A percentile compares a stretch with the other conserved stretches of the same genome.
Conservation (phyloP, 345 rosid genomes). For the Eucalyptus caleyi region DNA sequence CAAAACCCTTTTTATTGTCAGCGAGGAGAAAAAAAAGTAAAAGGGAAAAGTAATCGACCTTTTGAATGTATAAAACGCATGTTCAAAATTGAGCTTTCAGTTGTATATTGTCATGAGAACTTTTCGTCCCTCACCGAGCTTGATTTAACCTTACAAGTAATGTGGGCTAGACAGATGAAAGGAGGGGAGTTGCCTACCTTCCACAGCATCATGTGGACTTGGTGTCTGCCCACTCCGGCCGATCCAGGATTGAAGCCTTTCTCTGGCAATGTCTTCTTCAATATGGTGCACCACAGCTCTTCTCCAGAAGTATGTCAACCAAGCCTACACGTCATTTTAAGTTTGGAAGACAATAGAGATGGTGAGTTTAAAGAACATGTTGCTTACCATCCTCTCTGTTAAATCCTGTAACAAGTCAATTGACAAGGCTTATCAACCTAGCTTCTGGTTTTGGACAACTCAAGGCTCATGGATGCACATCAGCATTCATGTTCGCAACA, state of each 20-base stretch:
- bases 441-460: neutral
- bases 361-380: neutral
- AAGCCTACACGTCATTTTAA: constrained; percentile 31
- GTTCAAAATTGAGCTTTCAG: neutral
- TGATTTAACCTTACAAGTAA: neutral
- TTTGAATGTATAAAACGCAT: neutral
- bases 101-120: neutral
- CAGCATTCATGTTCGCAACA: neutral
- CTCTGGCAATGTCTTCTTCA: constrained; percentile 73
- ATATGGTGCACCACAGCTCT: constrained; percentile 61
- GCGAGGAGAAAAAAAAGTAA: neutral
- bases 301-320: constrained; percentile 80
- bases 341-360: neutral
- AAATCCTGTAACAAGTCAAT: neutral
- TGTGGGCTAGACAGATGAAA: neutral
- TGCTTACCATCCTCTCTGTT: neutral
- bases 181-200: constrained; percentile 26
- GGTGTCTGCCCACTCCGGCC: constrained; percentile 45
- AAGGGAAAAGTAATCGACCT: neutral
- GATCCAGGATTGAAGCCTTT: constrained; percentile 63
- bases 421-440: neutral
- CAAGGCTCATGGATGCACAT: neutral
- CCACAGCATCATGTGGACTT: constrained; percentile 64
- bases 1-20: neutral
- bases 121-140: neutral